A percentile compares a stretch with the other conserved stretches of the same genome.
Evolutionary conservation across 441 rosid species (phyloP).

Genomic region (Gossypium davidsonii): DNA sequence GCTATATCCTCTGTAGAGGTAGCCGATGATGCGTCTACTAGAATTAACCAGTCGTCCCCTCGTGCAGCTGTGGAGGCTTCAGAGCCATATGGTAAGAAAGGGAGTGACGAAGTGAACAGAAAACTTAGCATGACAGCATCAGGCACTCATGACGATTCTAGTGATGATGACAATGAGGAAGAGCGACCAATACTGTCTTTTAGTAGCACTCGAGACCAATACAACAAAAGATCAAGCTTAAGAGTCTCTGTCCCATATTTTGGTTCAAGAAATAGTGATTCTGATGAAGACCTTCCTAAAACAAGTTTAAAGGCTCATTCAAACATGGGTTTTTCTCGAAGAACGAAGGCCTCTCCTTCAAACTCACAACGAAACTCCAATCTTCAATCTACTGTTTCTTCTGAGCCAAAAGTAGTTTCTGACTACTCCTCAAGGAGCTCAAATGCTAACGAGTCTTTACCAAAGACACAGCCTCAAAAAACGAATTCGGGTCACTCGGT

Average conservation of each 20-base stretch:
- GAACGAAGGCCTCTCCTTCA: conserved; percentile 41
- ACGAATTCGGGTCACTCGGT: conserved; percentile 14
- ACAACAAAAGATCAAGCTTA: conserved; percentile 23
- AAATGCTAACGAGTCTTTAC: conserved; percentile 15
- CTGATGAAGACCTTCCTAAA: conserved; percentile 38
- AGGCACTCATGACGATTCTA: conserved; percentile 25
- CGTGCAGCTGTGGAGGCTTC: conserved; percentile 14
- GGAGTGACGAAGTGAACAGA: conserved; percentile 22
- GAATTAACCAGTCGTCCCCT: conserved; percentile 25
- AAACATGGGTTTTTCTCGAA: conserved; percentile 41
- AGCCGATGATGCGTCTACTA: conserved; percentile 20
- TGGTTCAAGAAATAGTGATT: conserved; percentile 32
- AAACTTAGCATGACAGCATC: conserved; percentile 27
- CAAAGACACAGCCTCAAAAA: conserved; percentile 15
- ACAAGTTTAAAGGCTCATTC: conserved; percentile 22
- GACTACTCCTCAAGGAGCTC: conserved; percentile 23
- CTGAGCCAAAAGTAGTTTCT: conserved; percentile 10
- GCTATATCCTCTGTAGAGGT: conserved; percentile 27
- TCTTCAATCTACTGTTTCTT: conserved; percentile 11
- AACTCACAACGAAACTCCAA: conserved; percentile 20
- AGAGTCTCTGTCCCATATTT: conserved; percentile 25
- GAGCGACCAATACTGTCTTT: conserved; percentile 20
- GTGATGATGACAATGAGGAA: conserved; percentile 33
- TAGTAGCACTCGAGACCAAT: conserved; percentile 11
- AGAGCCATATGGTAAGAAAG: conserved; percentile 26